Percentiles rank a stretch among this genome's conserved stretches.
Conservation (phyloP, 2,329 filamentous ascomycete species). For the Microascus cirrosus region DNA sequence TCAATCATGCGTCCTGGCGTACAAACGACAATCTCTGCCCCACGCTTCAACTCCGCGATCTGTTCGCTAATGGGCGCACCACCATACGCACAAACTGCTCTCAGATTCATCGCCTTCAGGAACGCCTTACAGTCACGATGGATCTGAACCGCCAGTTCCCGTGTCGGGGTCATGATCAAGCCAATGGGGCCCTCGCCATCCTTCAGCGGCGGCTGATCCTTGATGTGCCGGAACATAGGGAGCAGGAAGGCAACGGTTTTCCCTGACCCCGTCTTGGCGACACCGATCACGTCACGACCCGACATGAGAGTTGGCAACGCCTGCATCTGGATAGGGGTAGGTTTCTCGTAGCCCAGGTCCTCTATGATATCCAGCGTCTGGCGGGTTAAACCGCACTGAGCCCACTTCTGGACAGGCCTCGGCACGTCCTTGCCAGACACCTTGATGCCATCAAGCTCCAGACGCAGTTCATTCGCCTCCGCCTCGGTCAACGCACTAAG, state of each 20-base stretch:
- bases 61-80: slow-evolving; percentile 95
- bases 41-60: slow-evolving; percentile 90
- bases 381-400: slow-evolving; percentile 81
- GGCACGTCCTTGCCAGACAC: slow-evolving; percentile 80
- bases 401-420: slow-evolving; percentile 92
- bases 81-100: slow-evolving; percentile 86
- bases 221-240: slow-evolving; percentile 97
- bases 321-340: slow-evolving; percentile 91
- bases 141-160: slow-evolving; percentile 89
- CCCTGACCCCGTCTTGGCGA: slow-evolving; percentile 94
- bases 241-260: slow-evolving; percentile 94
- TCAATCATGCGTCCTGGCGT: slow-evolving; percentile 95
- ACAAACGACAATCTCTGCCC: slow-evolving; percentile 88
- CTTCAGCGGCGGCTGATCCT: slow-evolving; percentile 75
- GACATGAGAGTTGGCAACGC: slow-evolving; percentile 94
- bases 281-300: slow-evolving; percentile 86
- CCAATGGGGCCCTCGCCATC: slow-evolving; percentile 79
- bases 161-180: slow-evolving; percentile 85
- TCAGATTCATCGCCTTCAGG: slow-evolving; percentile 72
- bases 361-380: slow-evolving; percentile 80
- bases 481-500: slow-evolving; percentile 73
- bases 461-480: slow-evolving; percentile 68
- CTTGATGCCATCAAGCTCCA: slow-evolving; percentile 92
- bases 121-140: slow-evolving; percentile 93
- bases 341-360: slow-evolving; percentile 71